phyloP scores from a whole-genome alignment of 2,329 filamentous ascomycete genomes.

The Fonsecaea erecta region DNA sequence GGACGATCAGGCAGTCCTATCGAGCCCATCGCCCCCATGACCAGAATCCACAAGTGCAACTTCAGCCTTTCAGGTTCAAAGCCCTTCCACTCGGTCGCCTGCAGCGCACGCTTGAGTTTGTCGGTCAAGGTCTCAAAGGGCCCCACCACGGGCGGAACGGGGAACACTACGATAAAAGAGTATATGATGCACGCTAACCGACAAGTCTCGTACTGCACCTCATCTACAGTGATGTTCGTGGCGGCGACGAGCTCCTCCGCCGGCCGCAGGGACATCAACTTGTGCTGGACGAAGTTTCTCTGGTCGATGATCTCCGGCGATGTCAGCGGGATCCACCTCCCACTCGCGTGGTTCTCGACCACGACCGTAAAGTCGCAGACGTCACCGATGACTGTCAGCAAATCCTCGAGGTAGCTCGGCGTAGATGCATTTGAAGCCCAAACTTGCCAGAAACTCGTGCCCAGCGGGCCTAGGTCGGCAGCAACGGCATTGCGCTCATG shows the following conservation, averaged over 20 bases:
- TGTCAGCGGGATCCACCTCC: constrained; percentile 30
- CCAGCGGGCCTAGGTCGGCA: constrained; percentile 9
- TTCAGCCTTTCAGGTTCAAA: constrained; percentile 29
- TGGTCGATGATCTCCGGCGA: constrained; percentile 43
- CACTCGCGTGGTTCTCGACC: constrained; percentile 37
- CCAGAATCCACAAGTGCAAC: constrained; percentile 45
- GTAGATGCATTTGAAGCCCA: constrained; percentile 4
- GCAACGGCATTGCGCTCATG: constrained; percentile 9
- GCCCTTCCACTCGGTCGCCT: constrained; percentile 30
- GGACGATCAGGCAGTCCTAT: constrained; percentile 39
- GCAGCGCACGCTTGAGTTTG: constrained; percentile 39
- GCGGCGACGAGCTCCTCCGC: constrained; percentile 31
- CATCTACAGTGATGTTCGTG: constrained; percentile 34
- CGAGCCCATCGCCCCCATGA: constrained; percentile 46
- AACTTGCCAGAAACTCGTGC: constrained; percentile 36
- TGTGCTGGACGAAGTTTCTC: constrained; percentile 47
- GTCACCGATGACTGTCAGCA: constrained; percentile 42
- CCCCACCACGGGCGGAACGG: constrained; percentile 45
- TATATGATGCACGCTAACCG: constrained; percentile 45
- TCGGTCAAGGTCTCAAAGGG: constrained; percentile 42
- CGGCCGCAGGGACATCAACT: constrained; percentile 41
- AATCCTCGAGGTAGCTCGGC: constrained; percentile 26
- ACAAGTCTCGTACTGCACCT: constrained; percentile 40
- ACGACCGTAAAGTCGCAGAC: constrained; percentile 41
- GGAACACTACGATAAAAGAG: constrained; percentile 47